phyloP scores from a whole-genome alignment of 768 basidiomycete species.

The Harrya chromipes region DNA sequence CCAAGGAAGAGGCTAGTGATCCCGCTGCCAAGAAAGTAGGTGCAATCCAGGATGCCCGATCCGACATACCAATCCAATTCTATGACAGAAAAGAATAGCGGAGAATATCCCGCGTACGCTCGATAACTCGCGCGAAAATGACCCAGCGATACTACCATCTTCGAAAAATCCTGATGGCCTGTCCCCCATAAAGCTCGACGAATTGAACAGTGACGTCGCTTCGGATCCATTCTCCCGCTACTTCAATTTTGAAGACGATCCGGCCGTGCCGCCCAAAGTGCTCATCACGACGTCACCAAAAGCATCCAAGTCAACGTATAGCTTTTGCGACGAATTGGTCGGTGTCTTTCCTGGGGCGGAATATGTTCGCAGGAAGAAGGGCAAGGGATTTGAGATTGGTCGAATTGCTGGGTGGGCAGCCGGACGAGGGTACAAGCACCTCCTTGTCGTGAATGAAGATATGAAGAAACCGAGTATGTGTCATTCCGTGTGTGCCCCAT shows the following conservation, averaged over 20 bases:
- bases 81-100: slow-evolving; percentile 71
- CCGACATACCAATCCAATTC: not conserved
- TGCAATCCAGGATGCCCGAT: not conserved
- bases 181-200: slow-evolving; percentile 46
- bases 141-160: slow-evolving; percentile 43
- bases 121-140: slow-evolving; percentile 89
- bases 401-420: slow-evolving; percentile 92
- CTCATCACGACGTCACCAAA: slow-evolving; percentile 89
- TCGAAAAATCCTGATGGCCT: slow-evolving; percentile 27
- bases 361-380: slow-evolving; percentile 81
- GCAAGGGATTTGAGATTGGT: slow-evolving; percentile 88
- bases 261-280: slow-evolving; percentile 76
- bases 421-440: slow-evolving; percentile 80
- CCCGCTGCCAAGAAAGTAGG: slow-evolving; percentile 76
- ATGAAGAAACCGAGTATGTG: slow-evolving; percentile 88
- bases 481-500: not conserved
- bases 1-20: slow-evolving; percentile 73
- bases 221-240: slow-evolving; percentile 78
- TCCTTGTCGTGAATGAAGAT: slow-evolving; percentile 94
- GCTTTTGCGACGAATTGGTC: slow-evolving; percentile 89
- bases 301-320: slow-evolving; percentile 84
- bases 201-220: slow-evolving; percentile 64
- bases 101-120: slow-evolving; percentile 89
- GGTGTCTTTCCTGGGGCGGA: slow-evolving; percentile 91
- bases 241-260: slow-evolving; percentile 65